Evolutionary conservation across 345 rosid genomes (phyloP).

Genomic region (Trapa incisa): DNA sequence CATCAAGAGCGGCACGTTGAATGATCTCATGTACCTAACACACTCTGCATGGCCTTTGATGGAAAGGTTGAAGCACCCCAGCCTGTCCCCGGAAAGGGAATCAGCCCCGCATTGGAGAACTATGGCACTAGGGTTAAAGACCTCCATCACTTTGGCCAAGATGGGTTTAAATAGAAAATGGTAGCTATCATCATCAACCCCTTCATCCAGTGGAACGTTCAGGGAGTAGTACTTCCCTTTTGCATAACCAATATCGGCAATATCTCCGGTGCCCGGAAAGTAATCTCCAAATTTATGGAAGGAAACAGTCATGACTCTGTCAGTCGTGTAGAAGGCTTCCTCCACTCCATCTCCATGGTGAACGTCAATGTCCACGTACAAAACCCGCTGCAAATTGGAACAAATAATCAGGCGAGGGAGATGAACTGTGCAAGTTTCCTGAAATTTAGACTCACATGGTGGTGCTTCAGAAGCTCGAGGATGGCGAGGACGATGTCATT

Average conservation of each 20-base stretch:
- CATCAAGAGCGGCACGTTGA: conserved; percentile 48
- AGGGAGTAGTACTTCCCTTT: conserved; percentile 59
- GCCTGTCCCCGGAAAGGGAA: conserved; percentile 51
- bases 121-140: conserved; percentile 51
- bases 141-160: conserved; percentile 52
- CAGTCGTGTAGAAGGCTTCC: conserved; percentile 63
- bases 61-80: conserved; percentile 59
- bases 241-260: conserved; percentile 37
- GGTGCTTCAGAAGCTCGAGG: conserved; percentile 49
- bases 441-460: conserved; percentile 29
- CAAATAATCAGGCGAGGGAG: neutral
- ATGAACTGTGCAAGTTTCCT: neutral
- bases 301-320: conserved; percentile 60
- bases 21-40: conserved; percentile 55
- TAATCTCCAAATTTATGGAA: conserved; percentile 60
- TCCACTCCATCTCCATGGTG: conserved; percentile 66
- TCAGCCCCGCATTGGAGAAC: conserved; percentile 64
- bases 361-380: conserved; percentile 55
- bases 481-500: conserved; percentile 56
- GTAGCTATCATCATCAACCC: conserved; percentile 59
- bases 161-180: conserved; percentile 51
- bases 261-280: conserved; percentile 62
- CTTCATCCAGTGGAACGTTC: conserved; percentile 59
- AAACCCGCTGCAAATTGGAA: conserved; percentile 35
- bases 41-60: conserved; percentile 63